Evolutionary conservation across 352 stramenopile genomes (phyloP).

Genomic region (Globisporangium polare): DNA sequence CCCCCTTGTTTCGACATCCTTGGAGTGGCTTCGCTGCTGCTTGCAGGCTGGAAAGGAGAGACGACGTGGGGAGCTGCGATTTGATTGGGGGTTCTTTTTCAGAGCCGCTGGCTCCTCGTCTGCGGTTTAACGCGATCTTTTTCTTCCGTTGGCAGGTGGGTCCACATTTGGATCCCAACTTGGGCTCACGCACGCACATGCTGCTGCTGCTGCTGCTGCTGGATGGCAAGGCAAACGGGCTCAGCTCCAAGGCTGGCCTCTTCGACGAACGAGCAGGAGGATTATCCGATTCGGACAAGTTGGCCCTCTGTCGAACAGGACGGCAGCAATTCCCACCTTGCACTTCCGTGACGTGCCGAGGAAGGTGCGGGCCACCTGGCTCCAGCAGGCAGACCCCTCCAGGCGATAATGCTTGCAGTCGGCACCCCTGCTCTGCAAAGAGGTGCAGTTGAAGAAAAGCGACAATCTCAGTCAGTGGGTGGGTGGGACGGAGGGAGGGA

Average conservation of each 20-base stretch:
- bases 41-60: too few relatives aligned
- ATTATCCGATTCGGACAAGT: not conserved
- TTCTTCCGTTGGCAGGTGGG: too few relatives aligned
- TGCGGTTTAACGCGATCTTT: not conserved
- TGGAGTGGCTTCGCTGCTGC: too few relatives aligned
- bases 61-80: not conserved
- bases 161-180: too few relatives aligned
- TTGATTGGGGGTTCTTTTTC: constrained; percentile 19
- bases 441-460: constrained; percentile 2
- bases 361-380: too few relatives aligned
- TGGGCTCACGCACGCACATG: too few relatives aligned
- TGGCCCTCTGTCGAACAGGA: not conserved
- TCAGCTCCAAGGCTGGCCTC: too few relatives aligned
- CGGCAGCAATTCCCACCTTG: not conserved
- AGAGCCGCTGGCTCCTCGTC: not conserved
- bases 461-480: not conserved
- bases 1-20: not conserved
- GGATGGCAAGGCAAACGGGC: too few relatives aligned
- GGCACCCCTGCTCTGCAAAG: not conserved
- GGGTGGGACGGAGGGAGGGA: not conserved
- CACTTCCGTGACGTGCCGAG: not conserved
- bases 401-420: not conserved
- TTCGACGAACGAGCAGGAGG: too few relatives aligned
- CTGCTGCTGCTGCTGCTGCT: too few relatives aligned
- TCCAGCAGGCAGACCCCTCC: too few relatives aligned